Conservation (phyloP, 1,284 basidiomycete genomes). For the Trametes pubescens region DNA sequence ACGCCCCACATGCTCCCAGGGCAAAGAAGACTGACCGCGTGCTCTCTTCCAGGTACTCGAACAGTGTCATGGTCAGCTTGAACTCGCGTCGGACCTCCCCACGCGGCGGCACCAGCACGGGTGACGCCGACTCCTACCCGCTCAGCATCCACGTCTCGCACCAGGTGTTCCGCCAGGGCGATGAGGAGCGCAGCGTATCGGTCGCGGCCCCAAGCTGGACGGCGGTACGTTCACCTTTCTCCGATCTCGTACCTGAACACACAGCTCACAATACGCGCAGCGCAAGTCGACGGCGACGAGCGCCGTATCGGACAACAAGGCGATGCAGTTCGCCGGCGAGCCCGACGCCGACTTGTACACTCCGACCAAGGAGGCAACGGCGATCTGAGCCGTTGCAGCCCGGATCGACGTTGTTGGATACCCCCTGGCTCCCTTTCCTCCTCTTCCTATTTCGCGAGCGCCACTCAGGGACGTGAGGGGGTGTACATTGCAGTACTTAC, state of each 20-base stretch:
- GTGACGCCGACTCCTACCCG: slow-evolving; percentile 11
- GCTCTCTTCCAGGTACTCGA: slow-evolving; percentile 14
- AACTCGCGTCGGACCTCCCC: slow-evolving; percentile 14
- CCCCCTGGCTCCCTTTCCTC: too few species aligned
- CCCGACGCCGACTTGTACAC: not conserved
- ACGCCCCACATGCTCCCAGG: not conserved
- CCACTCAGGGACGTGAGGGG: too few species aligned
- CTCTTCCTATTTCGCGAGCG: too few species aligned
- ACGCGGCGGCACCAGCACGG: not conserved
- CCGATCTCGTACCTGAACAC: not conserved
- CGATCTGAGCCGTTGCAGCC: not conserved
- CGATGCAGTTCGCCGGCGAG: slow-evolving; percentile 8
- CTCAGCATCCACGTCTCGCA: slow-evolving; percentile 18
- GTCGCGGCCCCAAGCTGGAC: not conserved
- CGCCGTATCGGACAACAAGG: not conserved
- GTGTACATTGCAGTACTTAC: too few species aligned
- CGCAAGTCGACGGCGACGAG: slow-evolving; percentile 2
- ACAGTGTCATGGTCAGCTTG: slow-evolving; percentile 24
- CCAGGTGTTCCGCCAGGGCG: slow-evolving; percentile 11
- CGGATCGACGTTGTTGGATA: not conserved
- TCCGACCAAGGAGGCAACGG: not conserved
- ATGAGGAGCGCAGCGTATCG: not conserved
- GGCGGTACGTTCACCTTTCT: not conserved
- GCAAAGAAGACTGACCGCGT: not conserved
- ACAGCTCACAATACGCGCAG: not conserved